phyloP scores from a whole-genome alignment of 1,284 basidiomycete genomes.

The Boletus sp. region DNA sequence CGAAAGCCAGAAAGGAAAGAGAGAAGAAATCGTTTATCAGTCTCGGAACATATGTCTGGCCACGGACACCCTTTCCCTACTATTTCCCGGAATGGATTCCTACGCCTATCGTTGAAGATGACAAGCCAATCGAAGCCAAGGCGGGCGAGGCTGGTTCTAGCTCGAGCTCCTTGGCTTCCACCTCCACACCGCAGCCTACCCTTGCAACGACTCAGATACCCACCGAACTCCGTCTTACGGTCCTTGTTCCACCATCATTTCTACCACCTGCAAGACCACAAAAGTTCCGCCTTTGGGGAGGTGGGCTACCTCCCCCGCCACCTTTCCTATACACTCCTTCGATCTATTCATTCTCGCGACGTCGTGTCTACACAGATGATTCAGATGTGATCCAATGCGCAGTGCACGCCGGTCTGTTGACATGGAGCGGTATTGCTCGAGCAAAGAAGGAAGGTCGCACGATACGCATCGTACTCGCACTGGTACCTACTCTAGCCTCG shows the following conservation, averaged over 20 bases:
- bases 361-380: slow-evolving; percentile 69
- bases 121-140: slow-evolving; percentile 10
- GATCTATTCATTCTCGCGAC: slow-evolving; percentile 29
- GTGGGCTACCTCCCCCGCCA: slow-evolving; percentile 46
- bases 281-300: slow-evolving; percentile 63
- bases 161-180: slow-evolving; percentile 6
- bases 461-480: slow-evolving; percentile 47
- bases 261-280: slow-evolving; percentile 50
- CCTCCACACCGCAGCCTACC: slow-evolving; percentile 13
- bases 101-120: slow-evolving; percentile 22
- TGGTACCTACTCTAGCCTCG: slow-evolving; percentile 32
- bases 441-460: slow-evolving; percentile 54
- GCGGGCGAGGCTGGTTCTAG: slow-evolving; percentile 8
- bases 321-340: slow-evolving; percentile 29
- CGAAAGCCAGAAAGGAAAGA: slow-evolving; percentile 31
- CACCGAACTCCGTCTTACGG: slow-evolving; percentile 53
- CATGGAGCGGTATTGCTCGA: slow-evolving; percentile 52
- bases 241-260: slow-evolving; percentile 56
- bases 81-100: slow-evolving; percentile 39
- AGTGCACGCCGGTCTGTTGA: slow-evolving; percentile 59
- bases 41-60: slow-evolving; percentile 64
- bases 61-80: slow-evolving; percentile 50
- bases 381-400: slow-evolving; percentile 73
- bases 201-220: slow-evolving; percentile 15
- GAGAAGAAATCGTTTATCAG: slow-evolving; percentile 40